Percentiles rank a stretch among this genome's conserved stretches.
Conservation (phyloP, 176 grass and related monocot species). For the Thinopyrum elongatum region DNA sequence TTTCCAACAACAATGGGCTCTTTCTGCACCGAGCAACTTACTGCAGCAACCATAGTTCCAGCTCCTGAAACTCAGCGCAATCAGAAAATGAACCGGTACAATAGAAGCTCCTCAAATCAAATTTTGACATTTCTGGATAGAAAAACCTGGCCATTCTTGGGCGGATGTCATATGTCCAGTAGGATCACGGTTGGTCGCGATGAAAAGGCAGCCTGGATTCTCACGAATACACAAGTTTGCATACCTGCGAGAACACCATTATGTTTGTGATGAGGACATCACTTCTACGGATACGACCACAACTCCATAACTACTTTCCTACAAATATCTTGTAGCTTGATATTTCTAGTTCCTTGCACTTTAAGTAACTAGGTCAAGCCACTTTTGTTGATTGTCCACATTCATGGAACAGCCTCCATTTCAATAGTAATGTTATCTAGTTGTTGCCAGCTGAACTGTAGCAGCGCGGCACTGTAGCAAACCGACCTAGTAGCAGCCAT, state of each 20-base stretch:
- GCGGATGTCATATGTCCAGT: slow-evolving; percentile 74
- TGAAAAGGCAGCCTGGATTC: slow-evolving; percentile 95
- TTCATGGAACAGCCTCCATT: too few species aligned
- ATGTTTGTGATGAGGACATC: too few species aligned
- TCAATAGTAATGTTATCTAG: too few species aligned
- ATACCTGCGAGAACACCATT: slow-evolving; percentile 55
- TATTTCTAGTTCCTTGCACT: too few species aligned
- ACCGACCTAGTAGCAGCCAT: too few species aligned
- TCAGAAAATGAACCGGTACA: slow-evolving; percentile 12
- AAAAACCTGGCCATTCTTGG: slow-evolving; percentile 97
- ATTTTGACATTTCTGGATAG: not conserved
- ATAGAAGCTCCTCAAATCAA: not conserved
- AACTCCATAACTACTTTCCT: too few species aligned
- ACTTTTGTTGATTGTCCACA: too few species aligned
- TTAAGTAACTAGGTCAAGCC: too few species aligned
- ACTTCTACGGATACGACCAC: too few species aligned
- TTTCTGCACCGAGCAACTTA: slow-evolving; percentile 79
- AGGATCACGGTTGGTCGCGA: slow-evolving; percentile 89
- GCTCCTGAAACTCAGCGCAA: slow-evolving; percentile 54
- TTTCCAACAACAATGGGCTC: slow-evolving; percentile 94
- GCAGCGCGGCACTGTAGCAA: too few species aligned
- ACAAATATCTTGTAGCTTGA: too few species aligned
- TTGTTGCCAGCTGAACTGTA: too few species aligned
- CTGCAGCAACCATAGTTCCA: slow-evolving; percentile 92
- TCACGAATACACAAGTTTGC: slow-evolving; percentile 85